Evolutionary conservation across 768 basidiomycete species (phyloP), one percentile per base, ranked within the genome.

Genomic region (Inosperma sp.): DNA sequence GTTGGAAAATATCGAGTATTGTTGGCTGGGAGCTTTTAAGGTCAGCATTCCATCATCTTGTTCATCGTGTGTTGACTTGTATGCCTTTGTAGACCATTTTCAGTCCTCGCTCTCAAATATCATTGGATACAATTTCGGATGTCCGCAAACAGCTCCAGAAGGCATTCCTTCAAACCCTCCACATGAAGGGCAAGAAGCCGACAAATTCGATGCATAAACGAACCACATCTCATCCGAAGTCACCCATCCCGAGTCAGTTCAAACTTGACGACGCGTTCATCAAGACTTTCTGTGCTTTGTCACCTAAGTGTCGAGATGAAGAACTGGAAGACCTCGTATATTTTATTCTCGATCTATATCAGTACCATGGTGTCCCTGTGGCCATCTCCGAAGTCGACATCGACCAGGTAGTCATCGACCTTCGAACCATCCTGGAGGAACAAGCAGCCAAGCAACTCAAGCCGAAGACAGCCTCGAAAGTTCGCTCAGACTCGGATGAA

Each of bases 11-110:
- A 84, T 99, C 36, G 96, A 98, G 64, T 93, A 89, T 59, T 93
- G 88, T 62, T 98, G 96, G 96, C 75, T 99, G 3, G 95, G 96
- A 1, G 93, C 87, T 17, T 97, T 96, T 80, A 98, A 97, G 83
- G 94, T 93, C 43, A 27, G 74, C n/a, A n/a, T 51, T 13, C 27
- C 12, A 5, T 6, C 21, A 21, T 44, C 53, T 13, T 35, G 7
- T 48, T 22, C 52, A 25, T 52, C 7, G 7, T 30, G 37, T 25
- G 47, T 31, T 49, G 27, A 43, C 35, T 42, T 0, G 12, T 37
- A 39, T 30, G 31, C 49, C 12, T 41, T 14, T 25, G 16, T 43
- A 87, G 88, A 83, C 84, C 1, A 83, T 88, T 60, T 70, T 83
- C 25, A 80, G 76, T 50, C 73, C 76, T 17, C 72, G 74, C 2